Evolutionary conservation across 1,284 basidiomycete species (phyloP).

Genomic region (Rhodotorula sp.): DNA sequence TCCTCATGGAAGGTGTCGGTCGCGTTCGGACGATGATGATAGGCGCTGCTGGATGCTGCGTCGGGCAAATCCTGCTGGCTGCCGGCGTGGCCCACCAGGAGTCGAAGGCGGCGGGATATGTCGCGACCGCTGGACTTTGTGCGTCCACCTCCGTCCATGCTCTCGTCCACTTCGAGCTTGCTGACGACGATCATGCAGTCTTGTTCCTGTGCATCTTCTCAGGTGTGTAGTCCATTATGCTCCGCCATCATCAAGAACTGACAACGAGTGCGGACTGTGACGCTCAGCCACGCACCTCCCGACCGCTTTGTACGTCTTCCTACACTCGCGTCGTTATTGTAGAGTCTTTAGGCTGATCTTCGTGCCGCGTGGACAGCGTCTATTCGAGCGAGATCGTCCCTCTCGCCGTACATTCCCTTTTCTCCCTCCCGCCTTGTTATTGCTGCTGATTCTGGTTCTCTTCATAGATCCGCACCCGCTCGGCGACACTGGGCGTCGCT

Average conservation of each 20-base stretch:
- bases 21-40: constrained; percentile 22
- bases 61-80: constrained; percentile 38
- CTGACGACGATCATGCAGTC: not conserved
- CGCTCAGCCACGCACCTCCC: constrained; percentile 1
- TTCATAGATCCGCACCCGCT: constrained; percentile 13
- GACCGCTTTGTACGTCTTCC: not conserved
- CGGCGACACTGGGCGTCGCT: constrained; percentile 33
- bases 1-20: constrained; percentile 26
- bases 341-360: too few relatives aligned
- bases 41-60: constrained; percentile 21
- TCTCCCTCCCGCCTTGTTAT: too few relatives aligned
- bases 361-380: not conserved
- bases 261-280: too few relatives aligned
- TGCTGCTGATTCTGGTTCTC: too few relatives aligned
- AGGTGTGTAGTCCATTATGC: too few relatives aligned
- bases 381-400: constrained; percentile 27
- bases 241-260: too few relatives aligned
- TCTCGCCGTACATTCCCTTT: constrained; percentile 13
- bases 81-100: constrained; percentile 26
- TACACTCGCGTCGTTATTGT: too few relatives aligned
- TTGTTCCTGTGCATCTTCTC: constrained; percentile 15
- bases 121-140: constrained; percentile 36
- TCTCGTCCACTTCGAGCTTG: constrained; percentile 12
- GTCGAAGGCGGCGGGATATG: constrained; percentile 23
- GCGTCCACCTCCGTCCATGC: constrained; percentile 25